Evolutionary conservation across 2,329 filamentous ascomycete genomes (phyloP).

Genomic region (Diaporthe sp.): DNA sequence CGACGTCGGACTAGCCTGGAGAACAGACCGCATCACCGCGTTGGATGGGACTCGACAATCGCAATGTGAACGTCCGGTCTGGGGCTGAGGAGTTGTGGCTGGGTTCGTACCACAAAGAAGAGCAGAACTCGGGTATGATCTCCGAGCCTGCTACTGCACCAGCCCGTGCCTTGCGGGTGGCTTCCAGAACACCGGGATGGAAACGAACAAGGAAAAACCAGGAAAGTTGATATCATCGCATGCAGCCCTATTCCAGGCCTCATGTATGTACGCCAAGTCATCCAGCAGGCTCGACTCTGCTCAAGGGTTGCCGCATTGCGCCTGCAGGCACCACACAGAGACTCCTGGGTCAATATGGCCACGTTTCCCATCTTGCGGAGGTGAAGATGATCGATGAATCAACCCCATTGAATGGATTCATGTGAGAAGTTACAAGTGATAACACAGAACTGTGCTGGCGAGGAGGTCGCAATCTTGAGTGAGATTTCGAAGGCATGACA

Average conservation of each 20-base stretch:
- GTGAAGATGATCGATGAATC: no score
- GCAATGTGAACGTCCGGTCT: background rate
- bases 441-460: background rate
- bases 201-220: background rate
- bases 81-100: background rate
- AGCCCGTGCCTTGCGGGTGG: background rate
- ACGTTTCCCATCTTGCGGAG: background rate
- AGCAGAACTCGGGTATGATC: background rate
- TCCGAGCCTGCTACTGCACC: background rate
- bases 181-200: conserved; percentile 3
- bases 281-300: background rate
- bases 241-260: background rate
- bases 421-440: no score
- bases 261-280: background rate
- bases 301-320: background rate
- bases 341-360: background rate
- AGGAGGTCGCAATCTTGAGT: background rate
- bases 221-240: background rate
- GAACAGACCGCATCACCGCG: background rate
- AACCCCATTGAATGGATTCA: no score
- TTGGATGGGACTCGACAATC: background rate
- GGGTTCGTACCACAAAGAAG: background rate
- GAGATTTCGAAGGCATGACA: background rate
- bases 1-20: background rate
- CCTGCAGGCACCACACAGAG: background rate